phyloP scores from a whole-genome alignment of 2,329 filamentous ascomycete species.

The Ascochyta clinopodiicola region DNA sequence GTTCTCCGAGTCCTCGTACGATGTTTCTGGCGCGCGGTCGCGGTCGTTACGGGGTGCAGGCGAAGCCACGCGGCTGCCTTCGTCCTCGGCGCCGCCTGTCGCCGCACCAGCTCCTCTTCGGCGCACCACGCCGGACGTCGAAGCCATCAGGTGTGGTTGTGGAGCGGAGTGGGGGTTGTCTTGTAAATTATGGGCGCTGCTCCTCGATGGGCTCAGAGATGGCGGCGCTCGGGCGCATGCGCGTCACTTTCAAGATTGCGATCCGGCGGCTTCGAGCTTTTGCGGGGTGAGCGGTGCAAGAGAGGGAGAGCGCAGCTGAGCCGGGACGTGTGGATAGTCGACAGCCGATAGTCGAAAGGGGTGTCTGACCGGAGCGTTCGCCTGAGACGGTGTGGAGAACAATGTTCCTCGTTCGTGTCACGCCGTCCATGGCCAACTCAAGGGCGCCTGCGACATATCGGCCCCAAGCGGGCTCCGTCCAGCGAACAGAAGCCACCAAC shows the following conservation, averaged over 20 bases:
- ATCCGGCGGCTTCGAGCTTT: constrained; percentile 19
- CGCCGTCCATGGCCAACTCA: constrained; percentile 12
- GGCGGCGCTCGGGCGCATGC: constrained; percentile 44
- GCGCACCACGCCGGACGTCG: constrained; percentile 75
- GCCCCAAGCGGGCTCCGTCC: constrained; percentile 5
- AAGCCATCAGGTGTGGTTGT: constrained; percentile 60
- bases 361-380: constrained; percentile 6
- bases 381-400: constrained; percentile 9
- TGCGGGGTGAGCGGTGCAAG: constrained; percentile 18
- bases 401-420: constrained; percentile 32
- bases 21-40: constrained; percentile 71
- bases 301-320: constrained; percentile 12
- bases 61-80: constrained; percentile 70
- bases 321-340: constrained; percentile 6
- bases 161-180: constrained; percentile 36
- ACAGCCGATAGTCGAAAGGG: constrained; percentile 18
- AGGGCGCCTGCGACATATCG: constrained; percentile 2
- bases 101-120: constrained; percentile 68
- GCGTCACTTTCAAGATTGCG: constrained; percentile 21
- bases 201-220: constrained; percentile 44
- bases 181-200: constrained; percentile 42
- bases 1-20: constrained; percentile 89
- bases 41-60: constrained; percentile 69
- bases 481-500: constrained; percentile 7
- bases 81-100: constrained; percentile 59